These are phyloP conservation scores for Candida quercuum DNA, from an alignment of 805 yeast species.

Conservation along the genomic window DNA sequence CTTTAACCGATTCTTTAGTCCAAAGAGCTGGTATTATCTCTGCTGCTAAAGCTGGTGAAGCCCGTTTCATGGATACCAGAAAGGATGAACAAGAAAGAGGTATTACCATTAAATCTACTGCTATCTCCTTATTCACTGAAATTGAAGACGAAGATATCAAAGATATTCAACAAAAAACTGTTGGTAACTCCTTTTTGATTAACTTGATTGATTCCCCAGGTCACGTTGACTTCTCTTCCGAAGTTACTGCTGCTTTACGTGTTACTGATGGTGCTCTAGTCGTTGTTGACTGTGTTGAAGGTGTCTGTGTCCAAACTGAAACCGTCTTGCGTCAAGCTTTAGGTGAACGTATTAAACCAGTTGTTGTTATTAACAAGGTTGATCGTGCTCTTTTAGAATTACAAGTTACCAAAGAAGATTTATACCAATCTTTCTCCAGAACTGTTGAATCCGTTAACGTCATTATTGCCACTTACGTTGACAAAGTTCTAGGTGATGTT, in stretches of 20 bases:
- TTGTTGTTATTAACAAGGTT: slow-evolving; percentile 97
- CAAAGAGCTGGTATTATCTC: slow-evolving; percentile 99
- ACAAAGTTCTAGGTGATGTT: slow-evolving; percentile 85
- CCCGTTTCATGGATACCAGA: slow-evolving; percentile 99
- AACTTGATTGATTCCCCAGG: slow-evolving; percentile 99
- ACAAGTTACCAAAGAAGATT: slow-evolving; percentile 98
- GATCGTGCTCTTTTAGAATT: slow-evolving; percentile 99
- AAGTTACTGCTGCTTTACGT: slow-evolving; percentile 99
- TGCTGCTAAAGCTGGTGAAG: slow-evolving; percentile 99
- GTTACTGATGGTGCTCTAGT: slow-evolving; percentile 99
- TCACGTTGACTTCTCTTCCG: slow-evolving; percentile 99
- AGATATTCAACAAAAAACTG: slow-evolving; percentile 78
- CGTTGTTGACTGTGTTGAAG: slow-evolving; percentile 98
- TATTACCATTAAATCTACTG: slow-evolving; percentile 98
- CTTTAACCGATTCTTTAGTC: slow-evolving; percentile 98
- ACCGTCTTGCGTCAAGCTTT: slow-evolving; percentile 98
- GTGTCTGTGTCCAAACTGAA: slow-evolving; percentile 99
- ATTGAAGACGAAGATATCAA: slow-evolving; percentile 84
- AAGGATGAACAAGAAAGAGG: slow-evolving; percentile 99
- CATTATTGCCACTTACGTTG: slow-evolving; percentile 92
- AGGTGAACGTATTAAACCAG: slow-evolving; percentile 99
- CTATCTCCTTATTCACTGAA: slow-evolving; percentile 91
- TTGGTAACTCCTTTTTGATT: slow-evolving; percentile 90
- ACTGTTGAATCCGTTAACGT: slow-evolving; percentile 99
- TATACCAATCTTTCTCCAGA: slow-evolving; percentile 97